Evolutionary conservation across 2,329 filamentous ascomycete genomes (phyloP).

Genomic region (Ophiocordyceps unilateralis): DNA sequence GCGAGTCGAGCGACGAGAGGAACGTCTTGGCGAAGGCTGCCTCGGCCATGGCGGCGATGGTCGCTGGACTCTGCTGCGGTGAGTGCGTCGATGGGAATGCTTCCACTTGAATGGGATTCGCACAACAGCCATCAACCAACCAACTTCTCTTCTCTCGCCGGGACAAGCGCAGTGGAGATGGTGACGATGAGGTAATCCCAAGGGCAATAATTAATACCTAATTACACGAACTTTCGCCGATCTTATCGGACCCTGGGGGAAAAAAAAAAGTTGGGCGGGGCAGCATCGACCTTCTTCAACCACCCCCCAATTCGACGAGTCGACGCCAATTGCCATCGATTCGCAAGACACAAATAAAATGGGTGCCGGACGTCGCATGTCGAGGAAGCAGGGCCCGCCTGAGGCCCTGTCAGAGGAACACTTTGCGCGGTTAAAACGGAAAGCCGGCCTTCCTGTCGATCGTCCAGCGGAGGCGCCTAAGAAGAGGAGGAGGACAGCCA

Average conservation of each 20-base stretch:
- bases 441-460: constrained; percentile 53
- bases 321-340: neutral
- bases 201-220: too few relatives aligned
- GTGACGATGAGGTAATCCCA: neutral
- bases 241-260: constrained; percentile 13
- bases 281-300: neutral
- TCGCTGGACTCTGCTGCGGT: neutral
- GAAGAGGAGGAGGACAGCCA: constrained; percentile 6
- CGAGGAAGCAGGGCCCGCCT: constrained; percentile 78
- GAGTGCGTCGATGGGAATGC: too few relatives aligned
- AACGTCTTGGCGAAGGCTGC: constrained; percentile 71
- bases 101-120: too few relatives aligned
- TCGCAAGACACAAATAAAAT: constrained; percentile 27
- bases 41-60: constrained; percentile 49
- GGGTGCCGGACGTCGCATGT: constrained; percentile 79
- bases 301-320: too few relatives aligned
- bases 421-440: constrained; percentile 68
- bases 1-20: constrained; percentile 61
- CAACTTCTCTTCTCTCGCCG: too few relatives aligned
- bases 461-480: constrained; percentile 30
- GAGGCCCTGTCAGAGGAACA: constrained; percentile 66
- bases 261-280: constrained; percentile 23
- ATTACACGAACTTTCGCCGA: constrained; percentile 16
- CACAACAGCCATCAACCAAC: neutral
- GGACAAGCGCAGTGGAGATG: neutral